Percentiles rank a stretch among this genome's conserved stretches.
Conservation (phyloP, 192 early-diverging fungal species). For the Rhizophagus clarus region DNA sequence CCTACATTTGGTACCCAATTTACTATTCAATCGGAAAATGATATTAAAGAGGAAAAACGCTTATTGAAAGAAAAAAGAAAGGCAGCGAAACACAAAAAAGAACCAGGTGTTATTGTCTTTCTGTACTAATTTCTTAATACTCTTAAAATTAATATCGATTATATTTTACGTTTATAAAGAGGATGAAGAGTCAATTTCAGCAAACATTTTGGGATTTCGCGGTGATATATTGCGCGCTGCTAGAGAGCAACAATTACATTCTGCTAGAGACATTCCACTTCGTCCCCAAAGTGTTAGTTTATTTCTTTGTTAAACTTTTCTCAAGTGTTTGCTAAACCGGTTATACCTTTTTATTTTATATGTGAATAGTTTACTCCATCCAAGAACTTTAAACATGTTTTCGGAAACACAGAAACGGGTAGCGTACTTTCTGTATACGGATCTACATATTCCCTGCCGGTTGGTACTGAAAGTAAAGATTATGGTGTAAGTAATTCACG, state of each 20-base stretch:
- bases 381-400: constrained; percentile 68
- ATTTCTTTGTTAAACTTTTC: not conserved
- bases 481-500: constrained; percentile 40
- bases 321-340: not conserved
- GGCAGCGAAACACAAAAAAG: constrained; percentile 24
- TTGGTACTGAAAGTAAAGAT: constrained; percentile 75
- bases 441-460: constrained; percentile 74
- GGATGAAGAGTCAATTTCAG: constrained; percentile 52
- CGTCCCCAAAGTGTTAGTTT: constrained; percentile 37
- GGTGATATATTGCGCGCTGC: constrained; percentile 56
- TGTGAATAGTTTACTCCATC: constrained; percentile 54
- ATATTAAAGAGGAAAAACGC: constrained; percentile 60
- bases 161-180: constrained; percentile 37
- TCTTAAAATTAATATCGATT: not conserved
- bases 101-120: too few relatives aligned
- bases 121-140: not conserved
- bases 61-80: constrained; percentile 71
- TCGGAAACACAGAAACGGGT: constrained; percentile 69
- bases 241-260: constrained; percentile 64
- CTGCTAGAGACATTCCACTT: constrained; percentile 39
- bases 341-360: not conserved
- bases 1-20: constrained; percentile 66
- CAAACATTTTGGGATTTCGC: constrained; percentile 70
- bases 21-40: constrained; percentile 63
- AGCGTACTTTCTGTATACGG: constrained; percentile 78